Conservation (phyloP, 2,329 filamentous ascomycete species). For the Furcasterigmium sp. region DNA sequence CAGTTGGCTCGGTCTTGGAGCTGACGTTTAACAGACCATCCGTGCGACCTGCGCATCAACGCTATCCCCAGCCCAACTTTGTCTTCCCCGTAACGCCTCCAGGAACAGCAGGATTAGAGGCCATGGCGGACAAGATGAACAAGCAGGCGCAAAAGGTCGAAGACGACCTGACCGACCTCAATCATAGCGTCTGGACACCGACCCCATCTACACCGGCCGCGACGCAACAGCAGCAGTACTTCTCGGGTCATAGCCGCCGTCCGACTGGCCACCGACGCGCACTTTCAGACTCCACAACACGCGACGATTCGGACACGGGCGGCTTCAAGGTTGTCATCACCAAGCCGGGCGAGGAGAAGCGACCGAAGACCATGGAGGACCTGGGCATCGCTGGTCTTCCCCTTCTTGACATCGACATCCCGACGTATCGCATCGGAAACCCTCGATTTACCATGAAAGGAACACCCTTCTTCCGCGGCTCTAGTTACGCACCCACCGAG, state of each 20-base stretch:
- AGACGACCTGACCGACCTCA: conserved; percentile 19
- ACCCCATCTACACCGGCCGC: conserved; percentile 31
- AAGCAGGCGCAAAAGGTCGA: conserved; percentile 7
- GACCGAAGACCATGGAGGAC: conserved; percentile 60
- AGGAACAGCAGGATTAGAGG: conserved; percentile 51
- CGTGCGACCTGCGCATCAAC: conserved; percentile 54
- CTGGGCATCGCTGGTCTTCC: conserved; percentile 39
- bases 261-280: conserved; percentile 51
- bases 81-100: conserved; percentile 57
- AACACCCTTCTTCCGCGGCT: conserved; percentile 72
- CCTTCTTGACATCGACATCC: conserved; percentile 69
- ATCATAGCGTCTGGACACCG: conserved; percentile 36
- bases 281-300: conserved; percentile 72
- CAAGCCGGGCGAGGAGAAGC: conserved; percentile 54
- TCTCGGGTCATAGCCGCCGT: conserved; percentile 19
- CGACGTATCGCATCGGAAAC: conserved; percentile 77
- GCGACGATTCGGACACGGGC: conserved; percentile 60
- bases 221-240: conserved; percentile 25
- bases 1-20: conserved; percentile 3
- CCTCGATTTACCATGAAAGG: conserved; percentile 74
- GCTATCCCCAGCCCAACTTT: conserved; percentile 56
- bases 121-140: conserved; percentile 25
- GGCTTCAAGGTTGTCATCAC: conserved; percentile 80
- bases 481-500: conserved; percentile 73
- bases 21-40: conserved; percentile 43